phyloP scores from a whole-genome alignment of 495 filamentous ascomycete genomes.

The Ascodesmis nigricans region DNA sequence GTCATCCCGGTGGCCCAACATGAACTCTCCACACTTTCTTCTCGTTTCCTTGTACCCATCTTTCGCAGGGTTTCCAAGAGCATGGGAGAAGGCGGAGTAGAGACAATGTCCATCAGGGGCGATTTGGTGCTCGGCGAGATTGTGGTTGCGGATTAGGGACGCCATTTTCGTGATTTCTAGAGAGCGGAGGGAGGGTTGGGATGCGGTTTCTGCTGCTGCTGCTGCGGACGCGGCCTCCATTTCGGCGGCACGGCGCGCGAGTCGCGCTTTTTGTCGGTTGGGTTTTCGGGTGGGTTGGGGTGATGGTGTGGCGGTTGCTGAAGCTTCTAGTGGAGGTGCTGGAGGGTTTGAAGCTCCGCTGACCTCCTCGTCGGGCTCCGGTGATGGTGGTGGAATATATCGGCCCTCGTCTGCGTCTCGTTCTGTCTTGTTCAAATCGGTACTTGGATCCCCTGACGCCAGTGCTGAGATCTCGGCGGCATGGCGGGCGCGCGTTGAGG shows the following conservation, averaged over 20 bases:
- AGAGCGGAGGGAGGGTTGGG: slow-evolving; percentile 49
- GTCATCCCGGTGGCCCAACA: slow-evolving; percentile 29
- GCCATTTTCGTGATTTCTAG: slow-evolving; percentile 50
- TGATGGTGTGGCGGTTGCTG: slow-evolving; percentile 8
- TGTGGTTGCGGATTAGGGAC: slow-evolving; percentile 34
- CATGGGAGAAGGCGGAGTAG: slow-evolving; percentile 81
- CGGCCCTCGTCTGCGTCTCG: too few species aligned
- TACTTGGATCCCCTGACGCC: slow-evolving; percentile 6
- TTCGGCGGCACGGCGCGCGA: slow-evolving; percentile 73
- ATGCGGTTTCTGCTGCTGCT: slow-evolving; percentile 52
- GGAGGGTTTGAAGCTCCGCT: too few species aligned
- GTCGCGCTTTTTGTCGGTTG: slow-evolving; percentile 74
- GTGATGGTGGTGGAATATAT: too few species aligned
- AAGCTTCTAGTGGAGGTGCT: slow-evolving; percentile 2
- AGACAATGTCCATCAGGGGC: slow-evolving; percentile 85
- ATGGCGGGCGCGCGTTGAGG: slow-evolving; percentile 43
- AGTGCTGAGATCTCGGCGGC: slow-evolving; percentile 40
- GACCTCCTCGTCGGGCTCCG: too few species aligned
- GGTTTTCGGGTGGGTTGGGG: slow-evolving; percentile 38
- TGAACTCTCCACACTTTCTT: slow-evolving; percentile 34
- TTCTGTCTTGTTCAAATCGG: too few species aligned
- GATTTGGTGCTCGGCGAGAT: slow-evolving; percentile 55
- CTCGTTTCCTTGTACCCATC: slow-evolving; percentile 33
- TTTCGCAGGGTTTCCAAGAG: slow-evolving; percentile 33
- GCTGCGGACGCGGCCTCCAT: slow-evolving; percentile 41